Evolutionary conservation across 2,329 filamentous ascomycete species (phyloP).

Genomic region (Byssoonygena ceratinophila): DNA sequence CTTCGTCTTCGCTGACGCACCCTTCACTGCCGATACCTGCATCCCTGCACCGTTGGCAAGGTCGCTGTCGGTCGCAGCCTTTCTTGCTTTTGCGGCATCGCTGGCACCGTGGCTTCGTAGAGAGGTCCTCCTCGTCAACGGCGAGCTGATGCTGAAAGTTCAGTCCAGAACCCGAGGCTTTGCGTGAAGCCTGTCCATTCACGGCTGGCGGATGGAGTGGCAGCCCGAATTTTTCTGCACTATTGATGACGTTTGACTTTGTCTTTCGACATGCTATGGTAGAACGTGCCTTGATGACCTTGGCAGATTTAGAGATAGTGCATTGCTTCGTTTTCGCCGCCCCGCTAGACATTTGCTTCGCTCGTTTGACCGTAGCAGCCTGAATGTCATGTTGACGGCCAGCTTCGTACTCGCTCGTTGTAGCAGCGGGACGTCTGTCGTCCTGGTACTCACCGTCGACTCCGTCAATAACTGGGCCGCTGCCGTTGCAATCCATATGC

Average conservation of each 20-base stretch:
- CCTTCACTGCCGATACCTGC: constrained; percentile 86
- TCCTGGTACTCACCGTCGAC: constrained; percentile 45
- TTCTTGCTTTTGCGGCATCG: constrained; percentile 99
- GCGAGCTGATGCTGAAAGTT: constrained; percentile 53
- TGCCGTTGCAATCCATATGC: constrained; percentile 43
- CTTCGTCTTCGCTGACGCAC: constrained; percentile 95
- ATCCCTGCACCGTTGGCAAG: constrained; percentile 90
- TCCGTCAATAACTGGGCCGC: constrained; percentile 53
- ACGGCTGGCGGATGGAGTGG: constrained; percentile 35
- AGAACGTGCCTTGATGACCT: constrained; percentile 28
- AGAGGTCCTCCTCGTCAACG: constrained; percentile 76
- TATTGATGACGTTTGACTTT: constrained; percentile 23
- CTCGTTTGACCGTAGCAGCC: constrained; percentile 36
- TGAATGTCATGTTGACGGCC: constrained; percentile 27
- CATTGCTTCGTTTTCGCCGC: constrained; percentile 19
- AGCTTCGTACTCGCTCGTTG: constrained; percentile 47
- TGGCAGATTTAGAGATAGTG: constrained; percentile 18
- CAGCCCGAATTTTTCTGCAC: constrained; percentile 44
- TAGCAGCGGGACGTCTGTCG: constrained; percentile 43
- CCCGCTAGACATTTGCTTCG: constrained; percentile 41
- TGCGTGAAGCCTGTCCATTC: constrained; percentile 42
- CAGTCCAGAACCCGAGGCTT: constrained; percentile 46
- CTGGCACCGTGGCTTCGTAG: constrained; percentile 92
- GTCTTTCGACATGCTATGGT: constrained; percentile 30
- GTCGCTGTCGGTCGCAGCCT: constrained; percentile 90